phyloP scores from a whole-genome alignment of 768 basidiomycete genomes.

The Hydnomerulius pinastri region DNA sequence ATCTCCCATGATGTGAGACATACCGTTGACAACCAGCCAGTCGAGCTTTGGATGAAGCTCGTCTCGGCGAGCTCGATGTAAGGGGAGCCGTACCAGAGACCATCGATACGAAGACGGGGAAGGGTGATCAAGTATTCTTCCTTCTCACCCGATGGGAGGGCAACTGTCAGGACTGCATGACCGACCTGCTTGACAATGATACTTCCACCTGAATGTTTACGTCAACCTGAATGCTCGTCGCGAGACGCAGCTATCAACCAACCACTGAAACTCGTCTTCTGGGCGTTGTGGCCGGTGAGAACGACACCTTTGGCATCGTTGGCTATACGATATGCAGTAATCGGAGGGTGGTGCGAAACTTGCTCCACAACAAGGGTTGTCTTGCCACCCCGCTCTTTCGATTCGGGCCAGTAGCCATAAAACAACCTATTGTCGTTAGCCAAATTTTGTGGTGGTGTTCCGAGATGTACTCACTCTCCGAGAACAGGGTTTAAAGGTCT shows the following conservation, averaged over 20 bases:
- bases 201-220: constrained; percentile 49
- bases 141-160: constrained; percentile 51
- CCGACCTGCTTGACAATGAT: constrained; percentile 95
- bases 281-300: constrained; percentile 87
- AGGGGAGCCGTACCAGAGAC: constrained; percentile 87
- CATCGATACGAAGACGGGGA: constrained; percentile 90
- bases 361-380: constrained; percentile 89
- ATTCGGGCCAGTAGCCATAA: constrained; percentile 86
- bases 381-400: constrained; percentile 64
- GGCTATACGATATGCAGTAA: constrained; percentile 85
- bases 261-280: constrained; percentile 93
- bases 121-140: constrained; percentile 90
- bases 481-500: constrained; percentile 96
- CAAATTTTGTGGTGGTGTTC: background rate
- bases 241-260: constrained; percentile 16
- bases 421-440: constrained; percentile 57
- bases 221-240: constrained; percentile 4
- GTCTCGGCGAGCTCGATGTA: constrained; percentile 90
- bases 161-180: constrained; percentile 81
- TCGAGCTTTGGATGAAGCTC: constrained; percentile 72
- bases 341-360: constrained; percentile 93
- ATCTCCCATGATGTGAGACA: constrained; percentile 8
- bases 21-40: constrained; percentile 59
- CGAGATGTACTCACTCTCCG: constrained; percentile 70
- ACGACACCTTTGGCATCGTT: constrained; percentile 76